Percentiles rank a stretch among this genome's conserved stretches.
phyloP scores from a whole-genome alignment of 1,139 yeast genomes.

The Yamadazyma taylorii region DNA sequence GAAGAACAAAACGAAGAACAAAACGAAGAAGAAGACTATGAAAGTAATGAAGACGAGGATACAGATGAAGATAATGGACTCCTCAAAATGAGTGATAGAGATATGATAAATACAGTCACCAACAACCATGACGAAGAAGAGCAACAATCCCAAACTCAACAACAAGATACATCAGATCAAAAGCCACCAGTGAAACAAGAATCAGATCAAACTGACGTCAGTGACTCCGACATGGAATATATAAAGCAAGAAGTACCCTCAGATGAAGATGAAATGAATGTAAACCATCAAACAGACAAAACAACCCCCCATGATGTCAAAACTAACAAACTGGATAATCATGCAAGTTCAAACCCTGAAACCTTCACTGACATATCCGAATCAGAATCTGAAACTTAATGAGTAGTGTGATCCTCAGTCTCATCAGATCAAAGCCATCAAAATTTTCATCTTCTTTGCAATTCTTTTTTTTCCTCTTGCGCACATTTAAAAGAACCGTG shows the following conservation, averaged over 20 bases:
- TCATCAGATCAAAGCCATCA: constrained; percentile 10
- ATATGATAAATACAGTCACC: background rate
- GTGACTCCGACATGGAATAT: constrained; percentile 1
- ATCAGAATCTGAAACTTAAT: background rate
- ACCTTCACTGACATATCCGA: too few relatives aligned
- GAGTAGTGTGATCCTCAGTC: constrained; percentile 3
- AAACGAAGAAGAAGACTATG: background rate
- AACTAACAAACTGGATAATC: too few relatives aligned
- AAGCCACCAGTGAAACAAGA: background rate
- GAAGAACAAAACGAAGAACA: too few relatives aligned
- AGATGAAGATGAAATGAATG: background rate
- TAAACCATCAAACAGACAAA: too few relatives aligned
- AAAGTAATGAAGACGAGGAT: background rate
- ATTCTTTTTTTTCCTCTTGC: background rate
- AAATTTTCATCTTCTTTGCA: constrained; percentile 8
- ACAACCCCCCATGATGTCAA: too few relatives aligned
- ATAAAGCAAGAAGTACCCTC: background rate
- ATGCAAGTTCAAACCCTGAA: too few relatives aligned
- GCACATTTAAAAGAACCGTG: too few relatives aligned
- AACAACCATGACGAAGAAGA: background rate
- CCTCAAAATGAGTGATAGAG: constrained; percentile 1
- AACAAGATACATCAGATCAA: background rate
- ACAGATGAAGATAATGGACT: constrained; percentile 8
- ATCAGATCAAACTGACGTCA: background rate
- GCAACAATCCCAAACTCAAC: background rate